A percentile compares a stretch with the other conserved stretches of the same genome.
Evolutionary conservation across 306 rosid species (phyloP).

Genomic region (Mimosa pudica): DNA sequence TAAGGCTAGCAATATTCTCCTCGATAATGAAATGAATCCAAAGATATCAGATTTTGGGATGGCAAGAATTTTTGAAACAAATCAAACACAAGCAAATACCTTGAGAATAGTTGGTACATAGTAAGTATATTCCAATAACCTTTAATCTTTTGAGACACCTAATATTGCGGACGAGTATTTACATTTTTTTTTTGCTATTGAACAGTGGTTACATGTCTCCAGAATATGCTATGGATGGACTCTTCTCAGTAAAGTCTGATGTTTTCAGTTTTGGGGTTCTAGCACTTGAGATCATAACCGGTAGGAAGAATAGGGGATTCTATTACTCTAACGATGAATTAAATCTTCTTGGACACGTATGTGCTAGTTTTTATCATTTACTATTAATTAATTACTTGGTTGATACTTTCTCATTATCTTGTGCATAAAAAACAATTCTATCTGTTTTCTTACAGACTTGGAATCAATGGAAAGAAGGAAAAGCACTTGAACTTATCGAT

Average conservation of each 20-base stretch:
- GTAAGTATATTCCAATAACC: constrained; percentile 53
- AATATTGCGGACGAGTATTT: background rate
- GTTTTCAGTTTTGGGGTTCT: constrained; percentile 81
- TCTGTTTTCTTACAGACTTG: constrained; percentile 53
- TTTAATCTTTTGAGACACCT: background rate
- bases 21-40: constrained; percentile 67
- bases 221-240: constrained; percentile 81
- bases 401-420: background rate
- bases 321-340: constrained; percentile 52
- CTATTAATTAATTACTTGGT: background rate
- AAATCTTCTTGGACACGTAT: constrained; percentile 74
- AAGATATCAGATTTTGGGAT: constrained; percentile 85
- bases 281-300: constrained; percentile 66
- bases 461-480: constrained; percentile 69
- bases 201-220: constrained; percentile 84
- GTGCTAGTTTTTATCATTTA: constrained; percentile 11
- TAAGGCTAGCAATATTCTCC: constrained; percentile 77
- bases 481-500: constrained; percentile 57
- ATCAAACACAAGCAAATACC: constrained; percentile 79
- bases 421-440: constrained; percentile 9
- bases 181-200: background rate
- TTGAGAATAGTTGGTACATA: constrained; percentile 78
- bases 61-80: constrained; percentile 71
- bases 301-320: constrained; percentile 73
- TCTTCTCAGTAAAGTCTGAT: constrained; percentile 72